Evolutionary conservation across 1,284 basidiomycete genomes (phyloP), one percentile per base, ranked within the genome.

Genomic region (Takashimella tepidaria): DNA sequence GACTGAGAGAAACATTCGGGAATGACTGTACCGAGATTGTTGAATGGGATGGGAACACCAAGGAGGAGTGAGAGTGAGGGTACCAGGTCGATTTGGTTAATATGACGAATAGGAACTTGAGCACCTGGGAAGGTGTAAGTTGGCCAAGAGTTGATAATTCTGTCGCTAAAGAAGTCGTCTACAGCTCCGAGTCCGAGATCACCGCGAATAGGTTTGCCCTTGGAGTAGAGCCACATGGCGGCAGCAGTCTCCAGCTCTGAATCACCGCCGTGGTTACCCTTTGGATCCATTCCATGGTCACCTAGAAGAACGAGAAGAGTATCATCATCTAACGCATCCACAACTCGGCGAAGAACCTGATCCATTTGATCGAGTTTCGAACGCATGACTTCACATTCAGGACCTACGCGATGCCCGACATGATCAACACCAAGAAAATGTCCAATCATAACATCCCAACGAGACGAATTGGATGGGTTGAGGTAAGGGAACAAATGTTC

Each of bases 391-490:
- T 86, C 83, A 67, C 95, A 89, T 51, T 88, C 84, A 0, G 96
- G 89, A 0, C 93, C 92, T 19, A 97, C 84, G 37, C 95, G 83
- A 69, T 99, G 96, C 0, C 96, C 96, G 41, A 88, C 92, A 70
- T 98, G 95, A 70, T 98, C 96, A 1, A 98, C 89, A 19, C 96
- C 96, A n/a, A 99, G 82, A 66, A 92, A 90, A 69, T 98, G 96
- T 1, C 89, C 93, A 27, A 99, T 83, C 22, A 95, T 78, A 52
- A 98, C 82, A 67, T 92, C 87, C 87, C 88, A 89, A 24, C 53
- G 55, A 5, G 64, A 59, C 21, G 61, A 21, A 47, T 69, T 62
- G n/a, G 41, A 56, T 43, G 83, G 77, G 0, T 83, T 59, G 5
- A 98, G 79, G 12, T 93, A 82, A 0, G 89, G 88, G 61, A 92